A percentile compares a stretch with the other conserved stretches of the same genome.
Evolutionary conservation across 768 basidiomycete genomes (phyloP).

Genomic region (Gloeophyllum trabeum): DNA sequence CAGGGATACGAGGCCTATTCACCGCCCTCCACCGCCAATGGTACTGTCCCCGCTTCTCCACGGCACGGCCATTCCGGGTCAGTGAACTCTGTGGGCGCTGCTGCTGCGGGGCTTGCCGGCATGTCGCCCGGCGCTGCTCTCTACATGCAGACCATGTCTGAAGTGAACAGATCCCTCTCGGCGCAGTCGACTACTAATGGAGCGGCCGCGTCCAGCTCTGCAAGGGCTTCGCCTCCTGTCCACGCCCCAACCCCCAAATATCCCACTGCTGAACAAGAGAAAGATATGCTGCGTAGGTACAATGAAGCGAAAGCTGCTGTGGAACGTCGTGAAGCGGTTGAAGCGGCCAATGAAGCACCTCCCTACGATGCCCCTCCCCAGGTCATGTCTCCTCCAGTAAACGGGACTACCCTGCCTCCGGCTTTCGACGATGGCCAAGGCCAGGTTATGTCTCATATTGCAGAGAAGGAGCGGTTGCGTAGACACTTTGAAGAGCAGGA

Average conservation of each 20-base stretch:
- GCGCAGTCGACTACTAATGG: not conserved
- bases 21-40: conserved; percentile 5
- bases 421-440: conserved; percentile 28
- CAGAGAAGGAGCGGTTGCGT: conserved; percentile 64
- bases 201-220: conserved; percentile 5
- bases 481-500: conserved; percentile 58
- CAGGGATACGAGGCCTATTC: conserved; percentile 29
- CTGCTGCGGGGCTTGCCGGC: conserved; percentile 2
- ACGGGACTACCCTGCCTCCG: conserved; percentile 32
- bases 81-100: not conserved
- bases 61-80: not conserved
- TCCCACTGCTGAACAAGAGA: conserved; percentile 62
- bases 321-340: conserved; percentile 23
- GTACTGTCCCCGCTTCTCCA: not conserved
- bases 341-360: conserved; percentile 11
- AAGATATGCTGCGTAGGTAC: conserved; percentile 56
- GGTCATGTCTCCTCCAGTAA: conserved; percentile 16
- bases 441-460: conserved; percentile 21
- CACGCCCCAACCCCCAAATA: conserved; percentile 17
- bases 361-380: conserved; percentile 46
- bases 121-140: conserved; percentile 31
- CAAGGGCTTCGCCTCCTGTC: conserved; percentile 11
- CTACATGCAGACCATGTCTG: conserved; percentile 34
- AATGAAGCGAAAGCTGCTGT: conserved; percentile 66
- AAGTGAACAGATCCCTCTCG: conserved; percentile 14